Evolutionary conservation across 768 basidiomycete genomes (phyloP).

Genomic region (Pilatotrama ljubarskyi): DNA sequence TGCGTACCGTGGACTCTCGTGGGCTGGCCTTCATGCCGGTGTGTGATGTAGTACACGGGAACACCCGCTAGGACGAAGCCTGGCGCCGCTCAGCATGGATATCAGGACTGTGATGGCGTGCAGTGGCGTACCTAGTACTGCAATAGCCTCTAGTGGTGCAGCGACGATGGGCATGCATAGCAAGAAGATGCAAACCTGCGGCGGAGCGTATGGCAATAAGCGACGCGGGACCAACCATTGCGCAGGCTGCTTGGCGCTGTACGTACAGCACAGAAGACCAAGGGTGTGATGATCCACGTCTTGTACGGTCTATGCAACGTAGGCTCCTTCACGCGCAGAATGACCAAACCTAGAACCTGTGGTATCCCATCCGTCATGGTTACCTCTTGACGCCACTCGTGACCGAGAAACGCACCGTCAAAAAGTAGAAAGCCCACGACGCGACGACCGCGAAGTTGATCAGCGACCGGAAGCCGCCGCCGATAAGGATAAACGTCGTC

Average conservation of each 20-base stretch:
- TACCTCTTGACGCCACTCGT: not conserved
- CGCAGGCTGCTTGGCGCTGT: not conserved
- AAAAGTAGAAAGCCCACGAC: constrained; percentile 84
- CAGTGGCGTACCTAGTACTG: constrained; percentile 71
- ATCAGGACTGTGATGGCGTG: constrained; percentile 3
- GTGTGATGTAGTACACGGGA: constrained; percentile 82
- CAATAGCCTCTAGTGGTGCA: constrained; percentile 83
- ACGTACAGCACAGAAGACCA: constrained; percentile 84
- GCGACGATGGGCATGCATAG: constrained; percentile 94
- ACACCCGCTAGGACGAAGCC: constrained; percentile 79
- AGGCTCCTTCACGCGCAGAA: constrained; percentile 89
- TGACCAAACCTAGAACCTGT: constrained; percentile 84
- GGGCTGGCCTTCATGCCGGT: constrained; percentile 44
- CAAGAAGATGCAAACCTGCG: constrained; percentile 82
- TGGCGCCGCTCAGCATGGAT: constrained; percentile 29
- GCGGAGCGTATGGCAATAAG: not conserved
- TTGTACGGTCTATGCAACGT: constrained; percentile 88
- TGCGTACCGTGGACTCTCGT: constrained; percentile 1
- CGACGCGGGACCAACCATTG: too few relatives aligned
- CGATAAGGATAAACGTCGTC: constrained; percentile 75
- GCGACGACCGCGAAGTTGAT: constrained; percentile 90
- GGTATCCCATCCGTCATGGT: constrained; percentile 1
- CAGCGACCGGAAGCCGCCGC: constrained; percentile 85
- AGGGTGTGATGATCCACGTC: constrained; percentile 88
- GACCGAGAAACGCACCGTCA: constrained; percentile 55